Conservation (phyloP, 2,329 filamentous ascomycete genomes). For the Remersonia thermophila region DNA sequence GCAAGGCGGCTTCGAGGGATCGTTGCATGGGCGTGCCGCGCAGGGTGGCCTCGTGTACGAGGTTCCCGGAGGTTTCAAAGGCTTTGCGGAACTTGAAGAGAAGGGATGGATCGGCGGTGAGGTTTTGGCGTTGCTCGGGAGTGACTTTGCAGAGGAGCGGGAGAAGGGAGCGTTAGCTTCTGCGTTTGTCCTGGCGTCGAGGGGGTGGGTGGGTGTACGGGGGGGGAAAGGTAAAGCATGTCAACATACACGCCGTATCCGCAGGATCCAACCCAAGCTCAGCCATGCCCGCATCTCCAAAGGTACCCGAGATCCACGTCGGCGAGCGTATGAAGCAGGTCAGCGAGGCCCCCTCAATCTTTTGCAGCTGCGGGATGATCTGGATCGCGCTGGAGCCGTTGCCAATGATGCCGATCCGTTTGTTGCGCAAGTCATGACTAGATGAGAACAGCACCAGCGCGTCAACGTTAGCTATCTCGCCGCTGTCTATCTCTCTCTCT, state of each 20-base stretch:
- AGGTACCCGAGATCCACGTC: slow-evolving; percentile 37
- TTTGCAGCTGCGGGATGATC: slow-evolving; percentile 37
- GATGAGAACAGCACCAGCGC: too few species aligned
- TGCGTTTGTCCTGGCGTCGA: too few species aligned
- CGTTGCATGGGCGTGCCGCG: slow-evolving; percentile 25
- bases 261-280: slow-evolving; percentile 30
- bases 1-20: slow-evolving; percentile 22
- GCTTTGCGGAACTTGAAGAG: slow-evolving; percentile 31
- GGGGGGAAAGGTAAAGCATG: neutral
- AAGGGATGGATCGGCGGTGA: slow-evolving; percentile 25
- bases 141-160: slow-evolving; percentile 25
- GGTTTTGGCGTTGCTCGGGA: slow-evolving; percentile 25
- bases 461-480: too few species aligned
- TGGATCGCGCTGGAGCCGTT: slow-evolving; percentile 41
- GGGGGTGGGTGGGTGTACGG: neutral
- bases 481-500: too few species aligned
- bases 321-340: slow-evolving; percentile 36
- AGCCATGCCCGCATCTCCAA: slow-evolving; percentile 33
- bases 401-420: slow-evolving; percentile 38
- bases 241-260: slow-evolving; percentile 25
- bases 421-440: slow-evolving; percentile 31
- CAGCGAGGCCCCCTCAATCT: slow-evolving; percentile 27
- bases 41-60: slow-evolving; percentile 29
- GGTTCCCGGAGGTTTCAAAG: slow-evolving; percentile 31
- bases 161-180: too few species aligned